A percentile compares a stretch with the other conserved stretches of the same genome.
Evolutionary conservation across 352 stramenopile species (phyloP).

Genomic region (Phytophthora cryptogea): DNA sequence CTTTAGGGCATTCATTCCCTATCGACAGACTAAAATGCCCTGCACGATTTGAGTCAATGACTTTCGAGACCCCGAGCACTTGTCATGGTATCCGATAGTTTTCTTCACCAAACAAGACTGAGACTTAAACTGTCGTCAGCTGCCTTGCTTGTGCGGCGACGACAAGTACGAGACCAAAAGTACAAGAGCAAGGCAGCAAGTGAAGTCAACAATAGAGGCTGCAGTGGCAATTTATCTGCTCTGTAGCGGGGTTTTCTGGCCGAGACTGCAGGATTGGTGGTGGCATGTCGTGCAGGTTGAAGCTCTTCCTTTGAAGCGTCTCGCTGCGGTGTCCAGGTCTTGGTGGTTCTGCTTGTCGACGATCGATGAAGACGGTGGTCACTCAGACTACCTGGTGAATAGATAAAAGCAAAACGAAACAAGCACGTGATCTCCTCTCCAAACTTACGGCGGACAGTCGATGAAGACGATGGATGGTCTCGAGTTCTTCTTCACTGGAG

Average conservation of each 20-base stretch:
- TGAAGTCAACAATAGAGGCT: neutral
- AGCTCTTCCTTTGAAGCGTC: slow-evolving; percentile 32
- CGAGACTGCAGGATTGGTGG: neutral
- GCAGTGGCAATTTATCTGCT: slow-evolving; percentile 1
- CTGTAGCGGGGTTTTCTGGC: too few relatives aligned
- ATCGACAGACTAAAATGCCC: too few relatives aligned
- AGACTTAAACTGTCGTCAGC: too few relatives aligned
- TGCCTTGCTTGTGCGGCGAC: too few relatives aligned
- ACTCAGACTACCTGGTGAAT: slow-evolving; percentile 11
- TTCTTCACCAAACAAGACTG: too few relatives aligned
- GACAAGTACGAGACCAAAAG: neutral
- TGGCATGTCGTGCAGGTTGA: neutral
- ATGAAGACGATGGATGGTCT: slow-evolving; percentile 38
- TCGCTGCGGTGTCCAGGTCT: neutral
- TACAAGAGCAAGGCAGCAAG: neutral
- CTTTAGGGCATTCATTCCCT: too few relatives aligned
- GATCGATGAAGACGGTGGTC: neutral
- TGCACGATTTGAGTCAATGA: too few relatives aligned
- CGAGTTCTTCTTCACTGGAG: neutral
- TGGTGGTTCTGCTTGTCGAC: neutral
- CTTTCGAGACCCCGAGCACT: too few relatives aligned
- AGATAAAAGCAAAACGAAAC: slow-evolving; percentile 12
- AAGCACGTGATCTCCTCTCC: slow-evolving; percentile 3
- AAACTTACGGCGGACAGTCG: slow-evolving; percentile 29
- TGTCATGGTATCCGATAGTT: too few relatives aligned